Conservation (phyloP, 2,329 filamentous ascomycete species). For the Sporothrix inflata region DNA sequence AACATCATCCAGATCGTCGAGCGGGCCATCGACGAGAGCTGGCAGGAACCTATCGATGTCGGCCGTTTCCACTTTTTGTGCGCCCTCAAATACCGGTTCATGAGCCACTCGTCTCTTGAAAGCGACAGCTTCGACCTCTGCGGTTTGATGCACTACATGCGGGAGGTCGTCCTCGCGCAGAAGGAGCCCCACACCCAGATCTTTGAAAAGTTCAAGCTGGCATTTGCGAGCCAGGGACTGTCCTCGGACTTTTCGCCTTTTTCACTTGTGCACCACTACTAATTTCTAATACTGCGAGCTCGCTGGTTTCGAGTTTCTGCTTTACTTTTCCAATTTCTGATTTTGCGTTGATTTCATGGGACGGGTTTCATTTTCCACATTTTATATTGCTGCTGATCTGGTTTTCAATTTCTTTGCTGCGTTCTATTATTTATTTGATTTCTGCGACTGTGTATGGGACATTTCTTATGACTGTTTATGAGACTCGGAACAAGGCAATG, state of each 20-base stretch:
- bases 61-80: background rate
- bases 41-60: background rate
- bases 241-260: background rate
- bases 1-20: background rate
- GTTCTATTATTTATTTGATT: background rate
- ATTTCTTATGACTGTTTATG: background rate
- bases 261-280: background rate
- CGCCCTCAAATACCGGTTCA: conserved; percentile 18
- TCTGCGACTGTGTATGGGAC: background rate
- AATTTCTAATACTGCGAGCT: background rate
- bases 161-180: background rate
- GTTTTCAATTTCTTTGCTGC: background rate
- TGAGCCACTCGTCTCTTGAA: background rate
- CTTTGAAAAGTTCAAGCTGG: background rate
- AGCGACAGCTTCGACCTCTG: background rate
- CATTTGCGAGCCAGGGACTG: background rate
- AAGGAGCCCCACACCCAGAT: background rate
- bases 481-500: background rate
- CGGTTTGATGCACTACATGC: conserved; percentile 8
- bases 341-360: background rate
- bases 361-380: background rate
- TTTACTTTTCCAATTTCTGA: background rate
- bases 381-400: background rate
- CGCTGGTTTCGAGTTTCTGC: background rate
- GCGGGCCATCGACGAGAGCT: background rate